Conservation (phyloP, 1,139 yeast genomes). For the Hemisphaericaspora lyxosophila region DNA sequence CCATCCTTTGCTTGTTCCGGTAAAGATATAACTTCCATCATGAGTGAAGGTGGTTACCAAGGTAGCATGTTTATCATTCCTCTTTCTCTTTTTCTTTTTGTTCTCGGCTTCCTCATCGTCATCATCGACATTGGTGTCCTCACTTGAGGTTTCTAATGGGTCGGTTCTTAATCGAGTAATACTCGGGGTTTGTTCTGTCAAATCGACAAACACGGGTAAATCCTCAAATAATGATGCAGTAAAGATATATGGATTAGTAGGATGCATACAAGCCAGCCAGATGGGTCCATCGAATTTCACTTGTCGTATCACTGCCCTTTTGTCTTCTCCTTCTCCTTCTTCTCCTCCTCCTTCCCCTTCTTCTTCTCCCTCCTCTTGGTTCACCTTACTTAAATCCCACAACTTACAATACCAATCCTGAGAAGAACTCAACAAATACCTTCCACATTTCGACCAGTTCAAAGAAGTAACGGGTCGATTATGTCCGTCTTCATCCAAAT, state of each 20-base stretch:
- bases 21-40: constrained; percentile 54
- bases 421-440: constrained; percentile 70
- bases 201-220: constrained; percentile 56
- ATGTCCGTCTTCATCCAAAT: constrained; percentile 58
- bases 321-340: not conserved
- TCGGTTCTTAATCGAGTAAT: constrained; percentile 27
- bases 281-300: constrained; percentile 66
- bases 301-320: constrained; percentile 33
- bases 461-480: constrained; percentile 73
- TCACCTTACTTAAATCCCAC: constrained; percentile 66
- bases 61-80: constrained; percentile 29
- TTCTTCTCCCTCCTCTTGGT: constrained; percentile 12
- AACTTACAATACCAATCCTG: constrained; percentile 82
- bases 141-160: constrained; percentile 23
- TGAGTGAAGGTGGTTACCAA: constrained; percentile 35
- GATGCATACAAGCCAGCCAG: constrained; percentile 68
- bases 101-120: constrained; percentile 21
- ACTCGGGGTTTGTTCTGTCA: constrained; percentile 30
- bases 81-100: constrained; percentile 15
- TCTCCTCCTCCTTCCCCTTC: constrained; percentile 7
- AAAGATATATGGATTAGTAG: constrained; percentile 41
- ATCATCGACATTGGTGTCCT: constrained; percentile 13
- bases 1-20: constrained; percentile 84
- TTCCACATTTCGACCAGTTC: constrained; percentile 75
- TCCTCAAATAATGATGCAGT: constrained; percentile 53